A percentile compares a stretch with the other conserved stretches of the same genome.
Conservation (phyloP, 768 basidiomycete species). For the Rhodotorula toruloides region DNA sequence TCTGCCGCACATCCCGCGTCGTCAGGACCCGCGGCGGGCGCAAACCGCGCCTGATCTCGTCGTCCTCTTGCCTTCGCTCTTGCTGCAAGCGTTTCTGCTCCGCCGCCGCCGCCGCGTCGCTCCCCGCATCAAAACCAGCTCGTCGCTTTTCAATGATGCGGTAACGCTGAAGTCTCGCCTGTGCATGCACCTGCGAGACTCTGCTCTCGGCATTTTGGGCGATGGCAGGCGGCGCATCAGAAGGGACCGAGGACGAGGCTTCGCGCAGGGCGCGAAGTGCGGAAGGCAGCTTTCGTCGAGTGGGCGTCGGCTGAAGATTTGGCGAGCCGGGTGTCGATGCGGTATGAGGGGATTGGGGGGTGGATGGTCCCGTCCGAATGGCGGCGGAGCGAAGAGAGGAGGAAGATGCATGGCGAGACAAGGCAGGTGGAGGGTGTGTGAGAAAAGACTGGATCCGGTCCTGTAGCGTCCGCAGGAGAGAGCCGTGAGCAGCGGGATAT, state of each 20-base stretch:
- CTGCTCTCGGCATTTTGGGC: neutral
- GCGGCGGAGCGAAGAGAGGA: slow-evolving; percentile 3
- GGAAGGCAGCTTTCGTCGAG: slow-evolving; percentile 25
- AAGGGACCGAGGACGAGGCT: neutral
- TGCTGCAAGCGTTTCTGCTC: neutral
- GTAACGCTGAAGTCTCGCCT: neutral
- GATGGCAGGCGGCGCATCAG: neutral
- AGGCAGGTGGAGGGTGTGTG: slow-evolving; percentile 9
- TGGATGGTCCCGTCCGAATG: neutral
- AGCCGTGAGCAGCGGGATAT: too few species aligned
- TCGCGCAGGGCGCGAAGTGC: slow-evolving; percentile 5
- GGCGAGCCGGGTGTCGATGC: neutral
- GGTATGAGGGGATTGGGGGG: neutral
- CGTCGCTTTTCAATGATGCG: slow-evolving; percentile 22
- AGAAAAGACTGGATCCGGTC: slow-evolving; percentile 31
- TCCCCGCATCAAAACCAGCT: neutral
- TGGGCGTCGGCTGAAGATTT: neutral
- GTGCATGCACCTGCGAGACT: neutral
- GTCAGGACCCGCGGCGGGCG: slow-evolving; percentile 3
- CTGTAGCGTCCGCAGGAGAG: neutral
- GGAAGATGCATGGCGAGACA: slow-evolving; percentile 1
- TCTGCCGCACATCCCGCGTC: neutral
- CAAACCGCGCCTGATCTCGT: slow-evolving; percentile 7
- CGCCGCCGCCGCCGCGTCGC: neutral
- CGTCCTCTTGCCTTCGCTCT: too few species aligned